These are phyloP conservation scores for Camellia japonica DNA, from an alignment of 148 eudicot genomes.

Conservation along the genomic window DNA sequence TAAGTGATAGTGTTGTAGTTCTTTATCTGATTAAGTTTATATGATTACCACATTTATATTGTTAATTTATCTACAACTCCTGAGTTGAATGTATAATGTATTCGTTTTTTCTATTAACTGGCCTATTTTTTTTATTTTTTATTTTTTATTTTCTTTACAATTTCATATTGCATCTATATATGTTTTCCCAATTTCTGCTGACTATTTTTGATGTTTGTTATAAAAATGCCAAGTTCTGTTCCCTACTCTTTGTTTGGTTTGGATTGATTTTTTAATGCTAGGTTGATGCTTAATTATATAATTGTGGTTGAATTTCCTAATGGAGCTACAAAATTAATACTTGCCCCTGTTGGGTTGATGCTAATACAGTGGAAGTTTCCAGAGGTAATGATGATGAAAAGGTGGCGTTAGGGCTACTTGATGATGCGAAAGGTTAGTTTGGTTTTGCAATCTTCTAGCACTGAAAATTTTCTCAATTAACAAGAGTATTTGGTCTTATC, in stretches of 20 bases:
- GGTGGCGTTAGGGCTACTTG: constrained; percentile 45
- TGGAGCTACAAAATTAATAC: neutral
- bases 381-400: constrained; percentile 58
- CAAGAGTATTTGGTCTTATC: neutral
- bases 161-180: neutral
- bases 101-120: neutral
- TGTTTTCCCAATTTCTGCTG: neutral
- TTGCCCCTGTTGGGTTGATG: neutral
- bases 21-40: neutral
- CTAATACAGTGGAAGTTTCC: constrained; percentile 26
- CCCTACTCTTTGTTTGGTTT: neutral
- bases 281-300: neutral
- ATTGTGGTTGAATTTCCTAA: neutral
- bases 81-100: neutral
- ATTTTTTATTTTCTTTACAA: neutral
- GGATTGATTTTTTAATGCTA: neutral
- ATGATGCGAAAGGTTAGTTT: constrained; percentile 66
- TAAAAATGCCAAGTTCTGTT: neutral
- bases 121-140: neutral
- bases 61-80: neutral
- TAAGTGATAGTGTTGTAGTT: neutral
- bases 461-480: neutral
- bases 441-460: constrained; percentile 2
- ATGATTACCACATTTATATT: neutral
- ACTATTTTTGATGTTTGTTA: neutral